Base-by-base conservation (phyloP, 2,329 filamentous ascomycete species). In the Nemania diffusa region DNA sequence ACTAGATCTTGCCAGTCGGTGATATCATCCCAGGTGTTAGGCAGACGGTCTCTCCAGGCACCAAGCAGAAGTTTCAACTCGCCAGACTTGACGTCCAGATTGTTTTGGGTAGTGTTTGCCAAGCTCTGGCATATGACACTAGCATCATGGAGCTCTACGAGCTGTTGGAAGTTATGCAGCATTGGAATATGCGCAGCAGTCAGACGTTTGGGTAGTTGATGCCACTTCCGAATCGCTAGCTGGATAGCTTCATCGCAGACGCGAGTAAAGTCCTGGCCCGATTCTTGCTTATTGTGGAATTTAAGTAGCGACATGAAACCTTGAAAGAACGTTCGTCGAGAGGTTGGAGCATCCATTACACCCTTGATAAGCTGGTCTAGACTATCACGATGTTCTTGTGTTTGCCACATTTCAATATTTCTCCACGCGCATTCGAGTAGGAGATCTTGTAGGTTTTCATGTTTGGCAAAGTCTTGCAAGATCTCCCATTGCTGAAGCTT, bases 401-500 rank as follows among this genome's bases (percentile, higher is more conserved):
- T 93, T 75, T 92, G 91, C 96, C 97, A 99, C 80, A 94, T 95
- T 69, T 99, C 97, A 64, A 94, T 92, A 73, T 94, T 93, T 69
- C 96, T 90, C 96, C 96, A 99, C 17, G 93, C 94, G 68, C 96
- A 94, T 80, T 99, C 96, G 13, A 99, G 84, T 40, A 97, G 89
- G 57, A 99, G 88, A 77, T 99, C 96, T 76, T 97, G 97, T 81
- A 97, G 92, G 76, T 99, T 99, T 78, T 99, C 97, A 75, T 99
- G 96, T 80, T 99, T 99, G 3, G 96, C 94, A 76, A 98, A 98
- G 74, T 99, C 97, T 69, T 94, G 93, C 37, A 99, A 81, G 64
- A 99, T 95, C 74, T 99, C 96, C 96, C 96, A 99, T 77, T 99
- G 97, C 79, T 99, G 97, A 52, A 99, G 85, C 81, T 99, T 99